Evolutionary conservation across 345 rosid genomes (phyloP), one percentile per base, ranked within the genome.

Genomic region (Pistacia atlantica): DNA sequence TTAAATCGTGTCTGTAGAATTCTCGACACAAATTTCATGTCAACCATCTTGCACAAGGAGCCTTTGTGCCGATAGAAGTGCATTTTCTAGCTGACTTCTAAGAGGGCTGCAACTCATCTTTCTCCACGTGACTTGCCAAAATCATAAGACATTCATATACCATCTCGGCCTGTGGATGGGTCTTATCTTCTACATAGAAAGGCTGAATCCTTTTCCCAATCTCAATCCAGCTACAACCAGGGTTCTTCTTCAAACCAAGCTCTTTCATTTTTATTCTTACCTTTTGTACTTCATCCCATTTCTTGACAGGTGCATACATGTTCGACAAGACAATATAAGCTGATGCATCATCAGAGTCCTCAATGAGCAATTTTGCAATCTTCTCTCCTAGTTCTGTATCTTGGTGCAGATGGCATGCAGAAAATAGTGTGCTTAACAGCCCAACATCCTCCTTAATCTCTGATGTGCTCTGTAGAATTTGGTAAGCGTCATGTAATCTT

Each of bases 151-250:
- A n/a, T n/a, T n/a, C n/a, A n/a, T n/a, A n/a, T n/a, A n/a, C n/a
- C n/a, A n/a, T n/a, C n/a, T n/a, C n/a, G n/a, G n/a, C n/a, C n/a
- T n/a, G n/a, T n/a, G n/a, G n/a, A n/a, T n/a, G n/a, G n/a, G n/a
- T n/a, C n/a, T n/a, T n/a, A n/a, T n/a, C n/a, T n/a, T n/a, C n/a
- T n/a, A n/a, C n/a, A n/a, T n/a, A n/a, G n/a, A 93, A 93, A 37
- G 84, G 79, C 3, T 83, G 86, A 67, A 88, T 83, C 78, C 38
- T 85, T 78, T 78, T 75, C 62, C 85, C 83, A 72, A 91, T 84
- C 85, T 91, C 97, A 67, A 90, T 89, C 93, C 97, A 93, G 76
- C 97, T 89, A 76, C 91, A 91, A 8, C 95, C 92, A 1, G 93
- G 93, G 65, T 80, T 90, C 88, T 90, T 90, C 80, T 18, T 89